These are phyloP conservation scores for Naganishia albida DNA, from an alignment of 1,284 basidiomycete genomes.

Conservation along the genomic window DNA sequence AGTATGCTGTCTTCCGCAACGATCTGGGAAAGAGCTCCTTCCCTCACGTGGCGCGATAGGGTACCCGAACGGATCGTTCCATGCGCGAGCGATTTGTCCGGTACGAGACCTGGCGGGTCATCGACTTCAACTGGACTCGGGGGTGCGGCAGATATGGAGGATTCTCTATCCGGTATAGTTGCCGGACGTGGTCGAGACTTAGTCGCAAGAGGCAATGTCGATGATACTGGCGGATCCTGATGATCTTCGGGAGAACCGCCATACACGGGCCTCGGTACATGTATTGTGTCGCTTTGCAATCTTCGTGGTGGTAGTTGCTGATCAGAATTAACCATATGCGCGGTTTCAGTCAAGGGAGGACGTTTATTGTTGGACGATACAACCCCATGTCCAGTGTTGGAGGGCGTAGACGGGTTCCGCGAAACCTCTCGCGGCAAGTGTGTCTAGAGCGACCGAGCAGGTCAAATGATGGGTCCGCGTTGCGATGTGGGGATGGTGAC, in stretches of 20 bases:
- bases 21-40: conserved; percentile 15
- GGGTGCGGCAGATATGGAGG: neutral
- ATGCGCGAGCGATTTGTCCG: too few relatives aligned
- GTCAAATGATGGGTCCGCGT: too few relatives aligned
- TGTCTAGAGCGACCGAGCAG: too few relatives aligned
- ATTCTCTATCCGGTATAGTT: conserved; percentile 1
- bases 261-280: too few relatives aligned
- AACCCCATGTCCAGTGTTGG: too few relatives aligned
- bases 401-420: neutral
- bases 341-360: neutral
- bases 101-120: neutral
- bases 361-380: neutral
- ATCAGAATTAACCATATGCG: too few relatives aligned
- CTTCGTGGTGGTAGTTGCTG: too few relatives aligned
- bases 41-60: conserved; percentile 14
- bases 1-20: neutral
- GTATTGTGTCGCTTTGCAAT: too few relatives aligned
- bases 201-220: too few relatives aligned
- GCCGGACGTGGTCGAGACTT: neutral
- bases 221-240: too few relatives aligned
- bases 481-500: too few relatives aligned
- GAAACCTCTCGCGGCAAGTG: neutral
- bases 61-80: neutral
- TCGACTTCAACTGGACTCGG: neutral
- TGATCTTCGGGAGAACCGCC: too few relatives aligned